Conservation (phyloP, 129 eudicot genomes). For the Saussurea involucrata region DNA sequence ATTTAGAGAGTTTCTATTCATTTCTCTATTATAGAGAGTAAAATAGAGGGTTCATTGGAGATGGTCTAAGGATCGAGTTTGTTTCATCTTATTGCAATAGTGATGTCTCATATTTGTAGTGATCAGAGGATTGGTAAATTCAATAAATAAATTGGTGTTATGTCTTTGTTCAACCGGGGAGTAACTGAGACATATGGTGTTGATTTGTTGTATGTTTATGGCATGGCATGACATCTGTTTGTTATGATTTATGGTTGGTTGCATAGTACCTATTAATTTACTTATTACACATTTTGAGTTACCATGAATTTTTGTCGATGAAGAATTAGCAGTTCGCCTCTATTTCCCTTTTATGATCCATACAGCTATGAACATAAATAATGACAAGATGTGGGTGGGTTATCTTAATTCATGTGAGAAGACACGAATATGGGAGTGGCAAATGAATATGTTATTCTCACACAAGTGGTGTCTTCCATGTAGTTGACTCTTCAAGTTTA, state of each 20-base stretch:
- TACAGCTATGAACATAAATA: neutral
- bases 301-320: neutral
- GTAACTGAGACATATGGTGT: neutral
- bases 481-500: neutral
- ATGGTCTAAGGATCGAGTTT: neutral
- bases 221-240: neutral
- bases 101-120: neutral
- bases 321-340: neutral
- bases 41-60: no score
- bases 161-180: neutral
- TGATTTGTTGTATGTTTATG: neutral
- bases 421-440: neutral
- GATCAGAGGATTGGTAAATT: neutral
- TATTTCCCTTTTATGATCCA: neutral
- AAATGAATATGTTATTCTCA: neutral
- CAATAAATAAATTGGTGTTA: neutral
- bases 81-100: neutral
- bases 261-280: neutral
- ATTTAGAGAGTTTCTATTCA: no score
- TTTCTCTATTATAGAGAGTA: no score
- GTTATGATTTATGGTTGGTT: neutral
- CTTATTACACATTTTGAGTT: neutral
- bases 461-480: neutral
- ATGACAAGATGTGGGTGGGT: neutral
- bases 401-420: neutral